Percentiles rank a stretch among this genome's conserved stretches.
phyloP scores from a whole-genome alignment of 2,329 filamentous ascomycete genomes.

The Zopfia rhizophila region DNA sequence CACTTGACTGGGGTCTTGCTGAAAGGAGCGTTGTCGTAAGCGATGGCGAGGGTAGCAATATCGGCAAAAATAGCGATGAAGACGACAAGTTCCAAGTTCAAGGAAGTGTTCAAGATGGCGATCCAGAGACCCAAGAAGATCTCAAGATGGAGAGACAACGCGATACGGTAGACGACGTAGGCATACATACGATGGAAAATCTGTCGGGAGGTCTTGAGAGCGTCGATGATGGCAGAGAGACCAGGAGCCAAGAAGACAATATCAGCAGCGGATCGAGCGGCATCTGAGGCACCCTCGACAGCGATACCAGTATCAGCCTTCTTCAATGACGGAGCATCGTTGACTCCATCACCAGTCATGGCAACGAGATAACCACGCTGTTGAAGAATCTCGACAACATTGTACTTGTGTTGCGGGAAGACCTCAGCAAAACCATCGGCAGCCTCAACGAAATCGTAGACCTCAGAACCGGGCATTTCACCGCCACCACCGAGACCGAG shows the following conservation, averaged over 20 bases:
- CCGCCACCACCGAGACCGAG: conserved; percentile 89
- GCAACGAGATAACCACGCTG: conserved; percentile 93
- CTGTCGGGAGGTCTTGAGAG: conserved; percentile 90
- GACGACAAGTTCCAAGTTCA: conserved; percentile 88
- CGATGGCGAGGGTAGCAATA: conserved; percentile 90
- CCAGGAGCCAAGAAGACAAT: conserved; percentile 94
- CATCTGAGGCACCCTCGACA: conserved; percentile 90
- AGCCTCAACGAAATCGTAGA: conserved; percentile 95
- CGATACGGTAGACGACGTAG: conserved; percentile 95
- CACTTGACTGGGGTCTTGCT: conserved; percentile 90
- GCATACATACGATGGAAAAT: conserved; percentile 98
- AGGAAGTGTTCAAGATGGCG: conserved; percentile 82
- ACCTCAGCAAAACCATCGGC: conserved; percentile 95
- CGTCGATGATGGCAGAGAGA: conserved; percentile 91
- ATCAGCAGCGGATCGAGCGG: conserved; percentile 89
- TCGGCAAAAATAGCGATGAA: conserved; percentile 97
- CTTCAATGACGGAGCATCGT: conserved; percentile 91
- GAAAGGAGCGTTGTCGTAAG: conserved; percentile 92
- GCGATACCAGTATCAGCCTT: conserved; percentile 97
- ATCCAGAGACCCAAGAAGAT: conserved; percentile 94
- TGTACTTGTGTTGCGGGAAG: conserved; percentile 95
- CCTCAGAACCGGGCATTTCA: conserved; percentile 92
- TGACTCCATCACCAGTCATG: conserved; percentile 97
- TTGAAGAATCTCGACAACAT: conserved; percentile 92
- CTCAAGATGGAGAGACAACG: conserved; percentile 88